Conservation (phyloP, 352 stramenopile genomes). For the Phytophthora constricta region DNA sequence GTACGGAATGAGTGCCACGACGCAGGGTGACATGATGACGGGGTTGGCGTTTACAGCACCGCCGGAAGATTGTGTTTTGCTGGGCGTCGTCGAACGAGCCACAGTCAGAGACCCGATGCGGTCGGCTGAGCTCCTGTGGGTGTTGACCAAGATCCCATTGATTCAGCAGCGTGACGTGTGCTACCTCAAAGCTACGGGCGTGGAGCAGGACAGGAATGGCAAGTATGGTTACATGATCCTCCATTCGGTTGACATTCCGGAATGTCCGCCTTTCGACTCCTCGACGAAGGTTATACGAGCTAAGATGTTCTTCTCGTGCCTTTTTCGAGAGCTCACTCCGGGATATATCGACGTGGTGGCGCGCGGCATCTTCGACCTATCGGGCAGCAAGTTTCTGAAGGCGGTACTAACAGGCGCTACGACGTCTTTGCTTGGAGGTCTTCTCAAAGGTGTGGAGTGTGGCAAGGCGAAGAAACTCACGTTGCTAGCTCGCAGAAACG, state of each 20-base stretch:
- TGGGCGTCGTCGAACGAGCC: conserved; percentile 40
- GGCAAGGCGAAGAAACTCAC: conserved; percentile 57
- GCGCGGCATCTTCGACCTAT: conserved; percentile 48
- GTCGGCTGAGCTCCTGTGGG: conserved; percentile 50
- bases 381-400: conserved; percentile 34
- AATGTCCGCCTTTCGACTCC: conserved; percentile 45
- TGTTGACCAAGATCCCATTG: conserved; percentile 41
- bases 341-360: conserved; percentile 44
- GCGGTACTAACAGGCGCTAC: conserved; percentile 36
- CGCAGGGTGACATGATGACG: conserved; percentile 43
- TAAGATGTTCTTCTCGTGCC: conserved; percentile 40
- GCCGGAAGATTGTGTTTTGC: conserved; percentile 35
- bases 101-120: conserved; percentile 43
- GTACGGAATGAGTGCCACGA: conserved; percentile 42
- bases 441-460: conserved; percentile 34
- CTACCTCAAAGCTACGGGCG: conserved; percentile 50
- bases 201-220: conserved; percentile 37
- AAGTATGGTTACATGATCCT: conserved; percentile 51
- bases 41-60: conserved; percentile 32
- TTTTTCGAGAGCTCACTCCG: conserved; percentile 43
- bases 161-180: conserved; percentile 47
- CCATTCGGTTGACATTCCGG: conserved; percentile 45
- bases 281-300: conserved; percentile 39
- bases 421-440: conserved; percentile 31
- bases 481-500: conserved; percentile 33